Percentiles rank a stretch among this genome's conserved stretches.
Conservation (phyloP, 257 asterid species). For the Solanum commersonii region DNA sequence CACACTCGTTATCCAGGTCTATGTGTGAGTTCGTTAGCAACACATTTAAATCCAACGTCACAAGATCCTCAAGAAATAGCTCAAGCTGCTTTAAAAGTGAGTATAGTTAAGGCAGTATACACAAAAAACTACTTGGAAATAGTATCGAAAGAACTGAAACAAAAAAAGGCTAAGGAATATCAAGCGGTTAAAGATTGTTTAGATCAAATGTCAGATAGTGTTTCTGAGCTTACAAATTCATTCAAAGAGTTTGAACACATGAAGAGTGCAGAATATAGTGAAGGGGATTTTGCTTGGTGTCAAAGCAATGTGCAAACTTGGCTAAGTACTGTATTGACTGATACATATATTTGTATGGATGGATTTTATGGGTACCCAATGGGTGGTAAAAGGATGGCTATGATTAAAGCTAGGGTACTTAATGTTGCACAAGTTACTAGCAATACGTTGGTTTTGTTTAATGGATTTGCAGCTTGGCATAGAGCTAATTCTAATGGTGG, state of each 20-base stretch:
- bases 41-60: constrained; percentile 13
- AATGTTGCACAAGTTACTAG: constrained; percentile 53
- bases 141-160: constrained; percentile 30
- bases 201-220: constrained; percentile 59
- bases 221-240: constrained; percentile 37
- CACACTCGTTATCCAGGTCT: constrained; percentile 30
- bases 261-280: constrained; percentile 12
- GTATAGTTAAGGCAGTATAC: constrained; percentile 33
- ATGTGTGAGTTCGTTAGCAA: constrained; percentile 26
- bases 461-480: constrained; percentile 39
- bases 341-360: constrained; percentile 38
- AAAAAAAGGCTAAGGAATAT: constrained; percentile 21
- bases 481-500: constrained; percentile 5
- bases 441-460: constrained; percentile 43
- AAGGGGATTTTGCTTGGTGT: constrained; percentile 39
- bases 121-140: constrained; percentile 31
- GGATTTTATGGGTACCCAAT: constrained; percentile 41
- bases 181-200: constrained; percentile 41
- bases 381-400: constrained; percentile 31
- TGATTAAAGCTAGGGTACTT: constrained; percentile 40
- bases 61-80: constrained; percentile 37
- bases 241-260: constrained; percentile 36
- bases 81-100: constrained; percentile 42
- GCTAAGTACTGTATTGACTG: constrained; percentile 50
- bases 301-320: constrained; percentile 45